Evolutionary conservation across 257 asterid genomes (phyloP).

Genomic region (Ilex asprella): DNA sequence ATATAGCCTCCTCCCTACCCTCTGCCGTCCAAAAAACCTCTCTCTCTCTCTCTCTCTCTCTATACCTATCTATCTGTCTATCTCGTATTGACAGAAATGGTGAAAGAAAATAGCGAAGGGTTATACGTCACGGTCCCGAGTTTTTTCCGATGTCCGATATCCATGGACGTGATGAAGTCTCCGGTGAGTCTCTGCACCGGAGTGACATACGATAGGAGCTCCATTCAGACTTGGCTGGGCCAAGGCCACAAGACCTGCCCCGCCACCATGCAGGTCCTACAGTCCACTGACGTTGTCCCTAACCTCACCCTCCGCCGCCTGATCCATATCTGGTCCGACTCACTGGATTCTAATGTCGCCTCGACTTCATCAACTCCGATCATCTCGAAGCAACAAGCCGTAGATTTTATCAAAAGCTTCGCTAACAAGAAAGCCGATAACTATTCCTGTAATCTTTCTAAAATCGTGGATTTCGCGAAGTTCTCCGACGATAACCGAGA

Average conservation of each 20-base stretch:
- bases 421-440: slow-evolving; percentile 9
- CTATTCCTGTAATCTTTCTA: slow-evolving; percentile 25
- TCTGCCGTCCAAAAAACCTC: too few relatives aligned
- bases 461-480: slow-evolving; percentile 34
- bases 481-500: slow-evolving; percentile 53
- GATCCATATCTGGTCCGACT: slow-evolving; percentile 58
- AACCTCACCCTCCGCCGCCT: slow-evolving; percentile 91
- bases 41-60: too few relatives aligned
- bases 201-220: slow-evolving; percentile 85
- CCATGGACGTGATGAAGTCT: slow-evolving; percentile 92
- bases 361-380: slow-evolving; percentile 14
- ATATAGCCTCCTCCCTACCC: too few relatives aligned
- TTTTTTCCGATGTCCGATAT: slow-evolving; percentile 85
- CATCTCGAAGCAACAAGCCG: slow-evolving; percentile 31
- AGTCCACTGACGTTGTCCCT: slow-evolving; percentile 61
- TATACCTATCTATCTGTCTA: too few relatives aligned
- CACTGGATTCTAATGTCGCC: slow-evolving; percentile 30
- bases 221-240: slow-evolving; percentile 79
- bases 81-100: slow-evolving; percentile 19
- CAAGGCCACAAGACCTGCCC: slow-evolving; percentile 93
- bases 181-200: slow-evolving; percentile 95
- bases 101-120: slow-evolving; percentile 36
- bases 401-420: slow-evolving; percentile 23
- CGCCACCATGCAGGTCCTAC: slow-evolving; percentile 82
- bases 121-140: slow-evolving; percentile 64